These are phyloP conservation scores for Alliaria petiolata DNA, from an alignment of 345 rosid genomes.

Conservation along the genomic window DNA sequence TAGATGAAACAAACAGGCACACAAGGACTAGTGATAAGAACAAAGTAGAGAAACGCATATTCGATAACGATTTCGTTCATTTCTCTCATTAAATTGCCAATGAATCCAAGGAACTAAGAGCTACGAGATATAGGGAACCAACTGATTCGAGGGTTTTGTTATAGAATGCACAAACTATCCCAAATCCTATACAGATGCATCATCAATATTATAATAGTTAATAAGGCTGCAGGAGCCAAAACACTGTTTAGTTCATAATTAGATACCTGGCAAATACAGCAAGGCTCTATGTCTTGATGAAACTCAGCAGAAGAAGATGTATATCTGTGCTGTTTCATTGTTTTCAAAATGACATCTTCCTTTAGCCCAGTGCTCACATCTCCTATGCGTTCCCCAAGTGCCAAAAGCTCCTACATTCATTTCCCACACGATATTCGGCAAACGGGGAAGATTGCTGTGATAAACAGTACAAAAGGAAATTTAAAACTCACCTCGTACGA, in stretches of 20 bases:
- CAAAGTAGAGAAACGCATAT: no score
- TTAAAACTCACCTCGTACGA: constrained; percentile 73
- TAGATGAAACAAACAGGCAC: no score
- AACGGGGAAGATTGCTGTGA: neutral
- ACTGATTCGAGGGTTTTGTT: neutral
- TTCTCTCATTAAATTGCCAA: no score
- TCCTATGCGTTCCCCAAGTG: constrained; percentile 86
- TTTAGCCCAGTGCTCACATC: constrained; percentile 80
- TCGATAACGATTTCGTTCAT: no score
- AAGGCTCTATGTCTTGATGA: constrained; percentile 59
- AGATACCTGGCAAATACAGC: constrained; percentile 86
- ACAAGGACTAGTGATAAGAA: no score
- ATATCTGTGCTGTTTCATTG: constrained; percentile 49
- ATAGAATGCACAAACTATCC: neutral
- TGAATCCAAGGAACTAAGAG: neutral
- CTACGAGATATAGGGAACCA: neutral
- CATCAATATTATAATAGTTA: neutral
- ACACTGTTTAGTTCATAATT: neutral
- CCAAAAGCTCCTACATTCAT: constrained; percentile 70
- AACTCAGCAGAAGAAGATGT: constrained; percentile 22
- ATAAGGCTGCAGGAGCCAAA: neutral
- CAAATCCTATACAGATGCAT: neutral
- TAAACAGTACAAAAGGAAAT: constrained; percentile 1
- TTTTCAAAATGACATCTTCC: constrained; percentile 59
- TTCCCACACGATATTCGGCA: neutral